Evolutionary conservation across 192 early-diverging fungal species (phyloP).

Genomic region (Coemansia umbellata): DNA sequence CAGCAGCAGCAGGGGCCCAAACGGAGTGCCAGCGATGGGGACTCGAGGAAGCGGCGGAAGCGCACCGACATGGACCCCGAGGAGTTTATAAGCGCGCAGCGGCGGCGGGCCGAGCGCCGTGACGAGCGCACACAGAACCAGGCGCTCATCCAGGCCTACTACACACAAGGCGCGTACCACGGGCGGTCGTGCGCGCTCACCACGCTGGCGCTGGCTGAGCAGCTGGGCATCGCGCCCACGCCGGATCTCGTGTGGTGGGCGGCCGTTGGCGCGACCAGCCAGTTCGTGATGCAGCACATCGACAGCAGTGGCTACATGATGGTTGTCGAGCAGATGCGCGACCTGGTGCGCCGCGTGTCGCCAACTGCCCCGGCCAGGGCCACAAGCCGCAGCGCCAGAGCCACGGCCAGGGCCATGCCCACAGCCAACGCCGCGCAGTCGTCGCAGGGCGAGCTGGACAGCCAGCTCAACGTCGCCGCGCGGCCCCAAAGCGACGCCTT

Average conservation of each 20-base stretch:
- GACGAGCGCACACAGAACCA: conserved; percentile 37
- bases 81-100: conserved; percentile 48
- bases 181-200: conserved; percentile 71
- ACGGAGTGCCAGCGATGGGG: conserved; percentile 6
- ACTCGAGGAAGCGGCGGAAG: conserved; percentile 5
- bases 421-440: not conserved
- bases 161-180: conserved; percentile 72
- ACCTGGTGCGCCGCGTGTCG: conserved; percentile 65
- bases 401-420: not conserved
- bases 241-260: conserved; percentile 83
- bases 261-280: conserved; percentile 75
- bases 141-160: conserved; percentile 69
- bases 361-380: not conserved
- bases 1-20: not conserved
- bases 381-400: not conserved
- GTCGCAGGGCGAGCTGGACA: conserved; percentile 24
- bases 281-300: conserved; percentile 72
- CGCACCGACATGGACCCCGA: conserved; percentile 39
- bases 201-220: conserved; percentile 68
- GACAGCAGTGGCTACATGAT: conserved; percentile 62
- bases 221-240: conserved; percentile 63
- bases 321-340: conserved; percentile 60
- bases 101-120: conserved; percentile 20
- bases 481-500: conserved; percentile 5
- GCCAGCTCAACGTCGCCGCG: conserved; percentile 13